phyloP scores from a whole-genome alignment of 176 grass and related monocot genomes.

The Carex myosuroides region DNA sequence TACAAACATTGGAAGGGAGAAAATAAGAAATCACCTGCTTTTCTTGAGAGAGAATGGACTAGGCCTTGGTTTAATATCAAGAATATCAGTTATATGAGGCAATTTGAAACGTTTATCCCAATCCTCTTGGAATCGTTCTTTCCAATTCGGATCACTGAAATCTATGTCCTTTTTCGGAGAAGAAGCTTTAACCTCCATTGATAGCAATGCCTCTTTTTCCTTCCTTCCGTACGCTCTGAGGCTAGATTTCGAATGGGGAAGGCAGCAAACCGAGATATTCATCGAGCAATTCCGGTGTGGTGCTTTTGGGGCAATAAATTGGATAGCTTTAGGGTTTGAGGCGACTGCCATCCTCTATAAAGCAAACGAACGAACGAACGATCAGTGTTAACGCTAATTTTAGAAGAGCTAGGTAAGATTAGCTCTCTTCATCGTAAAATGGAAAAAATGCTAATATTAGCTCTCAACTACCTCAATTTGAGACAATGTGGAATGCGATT shows the following conservation, averaged over 20 bases:
- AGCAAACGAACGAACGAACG: neutral
- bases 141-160: slow-evolving; percentile 71
- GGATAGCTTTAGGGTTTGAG: neutral
- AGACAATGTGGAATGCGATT: neutral
- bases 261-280: slow-evolving; percentile 14
- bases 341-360: slow-evolving; percentile 17
- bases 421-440: neutral
- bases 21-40: slow-evolving; percentile 39
- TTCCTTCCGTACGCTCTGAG: slow-evolving; percentile 20
- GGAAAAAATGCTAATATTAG: neutral
- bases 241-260: slow-evolving; percentile 20
- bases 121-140: slow-evolving; percentile 58
- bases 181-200: slow-evolving; percentile 25
- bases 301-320: neutral
- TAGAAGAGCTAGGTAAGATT: slow-evolving; percentile 9
- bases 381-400: slow-evolving; percentile 6
- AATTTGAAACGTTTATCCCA: slow-evolving; percentile 67
- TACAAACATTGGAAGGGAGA: neutral
- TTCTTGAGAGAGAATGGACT: slow-evolving; percentile 83
- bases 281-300: neutral
- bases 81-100: slow-evolving; percentile 82
- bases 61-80: slow-evolving; percentile 67
- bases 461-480: neutral
- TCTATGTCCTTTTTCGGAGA: slow-evolving; percentile 40
- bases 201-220: slow-evolving; percentile 7